Evolutionary conservation across 257 asterid genomes (phyloP).

Genomic region (Gentiana straminea): DNA sequence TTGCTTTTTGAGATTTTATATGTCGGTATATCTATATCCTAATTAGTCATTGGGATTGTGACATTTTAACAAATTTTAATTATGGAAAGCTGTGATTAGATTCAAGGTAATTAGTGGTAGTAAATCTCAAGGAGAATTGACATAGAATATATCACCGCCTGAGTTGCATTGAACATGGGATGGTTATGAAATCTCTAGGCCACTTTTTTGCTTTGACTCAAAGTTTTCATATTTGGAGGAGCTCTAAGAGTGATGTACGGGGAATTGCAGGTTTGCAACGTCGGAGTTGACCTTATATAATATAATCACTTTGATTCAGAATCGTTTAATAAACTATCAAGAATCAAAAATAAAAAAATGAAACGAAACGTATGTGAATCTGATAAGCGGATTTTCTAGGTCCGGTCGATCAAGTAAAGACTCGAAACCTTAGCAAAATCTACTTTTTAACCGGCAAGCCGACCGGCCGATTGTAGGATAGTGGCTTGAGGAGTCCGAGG

Average conservation of each 20-base stretch:
- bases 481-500: too few relatives aligned
- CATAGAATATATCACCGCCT: not conserved
- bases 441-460: too few relatives aligned
- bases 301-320: too few relatives aligned
- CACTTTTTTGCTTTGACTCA: slow-evolving; percentile 19
- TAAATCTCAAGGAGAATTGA: too few relatives aligned
- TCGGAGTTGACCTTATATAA: not conserved
- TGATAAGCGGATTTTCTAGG: too few relatives aligned
- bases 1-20: too few relatives aligned
- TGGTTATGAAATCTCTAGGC: not conserved
- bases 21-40: not conserved
- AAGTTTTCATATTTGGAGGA: slow-evolving; percentile 7
- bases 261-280: slow-evolving; percentile 5
- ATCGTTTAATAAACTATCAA: not conserved
- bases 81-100: not conserved
- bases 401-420: too few relatives aligned
- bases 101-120: too few relatives aligned
- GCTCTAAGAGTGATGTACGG: slow-evolving; percentile 14
- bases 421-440: too few relatives aligned
- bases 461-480: too few relatives aligned
- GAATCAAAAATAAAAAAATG: too few relatives aligned
- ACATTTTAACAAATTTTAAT: not conserved
- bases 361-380: too few relatives aligned
- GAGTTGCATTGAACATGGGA: not conserved
- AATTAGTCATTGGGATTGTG: slow-evolving; percentile 9